Conservation (phyloP, 768 basidiomycete species). For the Phylloporus sp. region DNA sequence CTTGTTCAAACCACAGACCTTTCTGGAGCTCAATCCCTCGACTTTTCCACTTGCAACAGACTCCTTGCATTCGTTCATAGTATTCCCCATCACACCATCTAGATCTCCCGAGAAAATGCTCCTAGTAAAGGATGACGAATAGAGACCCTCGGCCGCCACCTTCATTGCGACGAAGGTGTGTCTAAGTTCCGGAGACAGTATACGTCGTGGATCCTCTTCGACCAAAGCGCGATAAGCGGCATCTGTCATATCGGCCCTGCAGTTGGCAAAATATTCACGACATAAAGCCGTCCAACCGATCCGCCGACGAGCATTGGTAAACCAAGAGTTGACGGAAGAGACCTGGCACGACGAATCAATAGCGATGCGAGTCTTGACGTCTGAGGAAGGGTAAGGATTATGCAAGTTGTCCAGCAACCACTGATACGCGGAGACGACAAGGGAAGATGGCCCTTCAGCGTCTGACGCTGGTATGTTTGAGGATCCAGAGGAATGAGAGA, state of each 20-base stretch:
- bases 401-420: constrained; percentile 48
- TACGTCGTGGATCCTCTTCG: constrained; percentile 12
- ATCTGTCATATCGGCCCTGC: constrained; percentile 25
- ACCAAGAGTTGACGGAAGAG: constrained; percentile 44
- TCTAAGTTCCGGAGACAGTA: constrained; percentile 13
- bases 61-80: constrained; percentile 11
- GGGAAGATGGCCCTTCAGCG: neutral
- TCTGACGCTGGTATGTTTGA: too few species aligned
- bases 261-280: constrained; percentile 23
- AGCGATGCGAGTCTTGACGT: constrained; percentile 22
- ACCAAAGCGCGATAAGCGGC: constrained; percentile 29
- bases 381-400: constrained; percentile 46
- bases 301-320: constrained; percentile 42
- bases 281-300: constrained; percentile 51
- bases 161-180: constrained; percentile 32
- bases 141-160: constrained; percentile 28
- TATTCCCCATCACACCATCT: constrained; percentile 28
- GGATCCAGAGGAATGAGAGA: too few species aligned
- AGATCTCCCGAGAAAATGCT: constrained; percentile 29
- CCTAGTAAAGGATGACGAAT: constrained; percentile 22
- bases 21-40: neutral
- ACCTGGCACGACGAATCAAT: constrained; percentile 20
- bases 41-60: neutral
- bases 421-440: constrained; percentile 22
- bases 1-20: constrained; percentile 1